Base-by-base conservation (phyloP, 2,329 filamentous ascomycete species). In the Scedosporium minutisporum region DNA sequence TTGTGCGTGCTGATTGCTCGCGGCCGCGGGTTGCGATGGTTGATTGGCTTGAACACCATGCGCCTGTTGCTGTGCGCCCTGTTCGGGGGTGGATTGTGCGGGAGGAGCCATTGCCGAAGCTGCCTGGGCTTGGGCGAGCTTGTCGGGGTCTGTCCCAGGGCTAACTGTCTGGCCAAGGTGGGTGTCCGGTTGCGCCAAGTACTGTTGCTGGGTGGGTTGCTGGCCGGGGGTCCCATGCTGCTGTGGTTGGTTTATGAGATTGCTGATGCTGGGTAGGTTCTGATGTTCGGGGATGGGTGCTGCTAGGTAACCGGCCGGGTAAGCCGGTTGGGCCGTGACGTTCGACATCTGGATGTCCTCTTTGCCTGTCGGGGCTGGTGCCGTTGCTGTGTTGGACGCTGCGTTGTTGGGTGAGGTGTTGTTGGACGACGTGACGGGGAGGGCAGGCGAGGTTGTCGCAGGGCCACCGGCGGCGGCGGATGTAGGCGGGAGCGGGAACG, bases 201-300 rank as follows among this genome's bases (percentile, higher is more conserved):
- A 64, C 23, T 63, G 61, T 5, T 63, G 64, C 18, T 63, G 62
- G 59, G 58, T 57, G 51, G 58, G 63, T 25, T 63, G 63, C 42
- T 62, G 61, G 33, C 10, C 33, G 33, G 33, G 33, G 10, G 10
- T 38, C 3, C 33, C 33, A 38, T 38, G 33, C 29, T 58, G 53
- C 29, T 64, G 65, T 38, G 59, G 55, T 29, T 80, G 81, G 71
- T 95, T 87, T 77, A 95, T 92, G 68, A 96, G 82, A 75, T 93
- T 93, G 71, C 87, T 88, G 78, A 95, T 95, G 70, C 85, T 90
- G 64, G 90, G 87, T 66, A 89, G 82, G 76, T 90, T 91, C 74
- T 90, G 87, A 62, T 81, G 79, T 65, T 84, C 81, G 69, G 76
- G 74, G 66, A 75, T 77, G 66, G 75, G 77, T 60, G 76, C 75